These are phyloP conservation scores for Phytophthora palmivora DNA, from an alignment of 352 stramenopile species.

Conservation along the genomic window DNA sequence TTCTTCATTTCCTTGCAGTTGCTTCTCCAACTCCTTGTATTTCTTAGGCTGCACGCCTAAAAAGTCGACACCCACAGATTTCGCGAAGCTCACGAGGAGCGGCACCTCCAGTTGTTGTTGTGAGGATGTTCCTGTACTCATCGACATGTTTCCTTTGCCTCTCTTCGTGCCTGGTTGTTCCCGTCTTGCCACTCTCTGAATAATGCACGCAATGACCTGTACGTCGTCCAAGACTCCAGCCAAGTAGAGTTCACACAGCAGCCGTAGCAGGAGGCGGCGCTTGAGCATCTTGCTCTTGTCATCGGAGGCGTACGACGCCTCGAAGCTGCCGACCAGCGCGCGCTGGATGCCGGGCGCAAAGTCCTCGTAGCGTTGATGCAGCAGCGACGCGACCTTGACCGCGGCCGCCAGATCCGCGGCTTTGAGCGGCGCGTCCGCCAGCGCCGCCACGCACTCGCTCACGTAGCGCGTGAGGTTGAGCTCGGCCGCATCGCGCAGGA, in stretches of 20 bases:
- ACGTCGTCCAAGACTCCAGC: slow-evolving; percentile 82
- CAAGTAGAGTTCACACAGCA: slow-evolving; percentile 88
- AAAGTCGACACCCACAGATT: slow-evolving; percentile 92
- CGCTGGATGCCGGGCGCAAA: slow-evolving; percentile 76
- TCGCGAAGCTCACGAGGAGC: slow-evolving; percentile 95
- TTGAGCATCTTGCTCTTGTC: slow-evolving; percentile 84
- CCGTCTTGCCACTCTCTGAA: slow-evolving; percentile 76
- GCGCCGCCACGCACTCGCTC: slow-evolving; percentile 92
- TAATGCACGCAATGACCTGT: slow-evolving; percentile 75
- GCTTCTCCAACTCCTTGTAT: slow-evolving; percentile 62
- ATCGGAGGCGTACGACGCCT: slow-evolving; percentile 62
- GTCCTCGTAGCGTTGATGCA: slow-evolving; percentile 94
- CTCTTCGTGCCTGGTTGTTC: slow-evolving; percentile 39
- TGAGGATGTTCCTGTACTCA: slow-evolving; percentile 22
- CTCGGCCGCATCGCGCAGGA: slow-evolving; percentile 88
- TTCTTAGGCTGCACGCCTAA: slow-evolving; percentile 74
- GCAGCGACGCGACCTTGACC: slow-evolving; percentile 84
- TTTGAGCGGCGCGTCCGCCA: slow-evolving; percentile 91
- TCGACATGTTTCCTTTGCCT: slow-evolving; percentile 52
- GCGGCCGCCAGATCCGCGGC: slow-evolving; percentile 86
- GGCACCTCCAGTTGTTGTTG: slow-evolving; percentile 92
- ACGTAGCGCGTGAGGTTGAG: slow-evolving; percentile 96
- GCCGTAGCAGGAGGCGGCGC: slow-evolving; percentile 71
- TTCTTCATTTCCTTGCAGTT: slow-evolving; percentile 38
- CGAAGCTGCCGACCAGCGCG: slow-evolving; percentile 65